Conservation (phyloP, 139 green algal species). For the Volvox reticuliferus region DNA sequence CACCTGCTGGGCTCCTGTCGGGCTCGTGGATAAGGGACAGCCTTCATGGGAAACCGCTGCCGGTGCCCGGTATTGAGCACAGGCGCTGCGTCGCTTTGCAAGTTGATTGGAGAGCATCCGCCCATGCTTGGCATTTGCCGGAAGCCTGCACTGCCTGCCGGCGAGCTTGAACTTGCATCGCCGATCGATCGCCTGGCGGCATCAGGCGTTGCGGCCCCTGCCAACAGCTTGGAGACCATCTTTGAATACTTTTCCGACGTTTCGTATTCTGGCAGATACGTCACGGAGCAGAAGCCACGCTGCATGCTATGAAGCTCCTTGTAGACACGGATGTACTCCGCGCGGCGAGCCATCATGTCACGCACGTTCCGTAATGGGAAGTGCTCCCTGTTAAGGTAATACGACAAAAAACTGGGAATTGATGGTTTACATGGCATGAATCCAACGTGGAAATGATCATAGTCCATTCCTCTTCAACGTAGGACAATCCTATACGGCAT, state of each 20-base stretch:
- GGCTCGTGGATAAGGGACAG: background rate
- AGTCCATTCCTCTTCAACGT: too few relatives aligned
- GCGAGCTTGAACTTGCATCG: background rate
- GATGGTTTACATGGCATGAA: too few relatives aligned
- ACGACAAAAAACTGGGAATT: background rate
- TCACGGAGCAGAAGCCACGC: background rate
- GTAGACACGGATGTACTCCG: slow-evolving; percentile 50
- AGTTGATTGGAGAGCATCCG: background rate
- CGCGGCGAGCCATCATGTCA: slow-evolving; percentile 41
- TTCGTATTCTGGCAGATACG: slow-evolving; percentile 11
- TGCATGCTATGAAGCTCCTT: slow-evolving; percentile 44
- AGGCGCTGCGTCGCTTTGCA: background rate
- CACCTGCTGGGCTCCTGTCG: background rate
- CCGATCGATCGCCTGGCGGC: background rate
- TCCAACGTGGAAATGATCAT: too few relatives aligned
- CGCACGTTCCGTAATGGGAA: slow-evolving; percentile 51
- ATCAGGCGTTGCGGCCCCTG: background rate
- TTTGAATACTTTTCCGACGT: background rate
- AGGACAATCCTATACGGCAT: too few relatives aligned
- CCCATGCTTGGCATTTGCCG: background rate
- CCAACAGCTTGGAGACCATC: background rate
- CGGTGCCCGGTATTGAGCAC: too few relatives aligned
- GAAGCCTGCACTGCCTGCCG: background rate
- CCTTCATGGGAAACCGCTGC: background rate
- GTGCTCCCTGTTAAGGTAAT: slow-evolving; percentile 17